Percentiles rank a stretch among this genome's conserved stretches.
Evolutionary conservation across 352 stramenopile species (phyloP).

Genomic region (Hyaloperonospora arabidopsidis): DNA sequence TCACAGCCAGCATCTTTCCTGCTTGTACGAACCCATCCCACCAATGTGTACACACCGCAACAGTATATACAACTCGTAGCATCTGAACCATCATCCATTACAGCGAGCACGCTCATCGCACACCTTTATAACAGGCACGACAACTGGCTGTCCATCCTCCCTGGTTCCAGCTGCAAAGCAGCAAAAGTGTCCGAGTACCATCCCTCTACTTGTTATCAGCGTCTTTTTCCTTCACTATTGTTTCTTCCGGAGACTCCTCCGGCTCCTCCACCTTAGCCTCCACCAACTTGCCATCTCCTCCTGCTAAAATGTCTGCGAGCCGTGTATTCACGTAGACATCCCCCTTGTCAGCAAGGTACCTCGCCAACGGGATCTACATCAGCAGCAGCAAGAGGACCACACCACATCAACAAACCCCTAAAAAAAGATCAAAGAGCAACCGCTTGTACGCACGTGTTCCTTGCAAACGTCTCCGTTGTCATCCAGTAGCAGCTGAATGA

Average conservation of each 20-base stretch:
- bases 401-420: background rate
- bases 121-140: too few relatives aligned
- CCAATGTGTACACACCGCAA: conserved; percentile 12
- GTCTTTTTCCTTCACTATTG: conserved; percentile 14
- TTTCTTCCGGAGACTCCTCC: conserved; percentile 10
- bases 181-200: too few relatives aligned
- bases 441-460: conserved; percentile 32
- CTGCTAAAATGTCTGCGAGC: conserved; percentile 50
- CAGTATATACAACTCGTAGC: conserved; percentile 14
- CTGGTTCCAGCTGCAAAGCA: conserved; percentile 14
- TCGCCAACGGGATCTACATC: conserved; percentile 52
- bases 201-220: conserved; percentile 20
- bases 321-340: conserved; percentile 62
- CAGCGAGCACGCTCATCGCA: conserved; percentile 1
- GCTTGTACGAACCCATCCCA: conserved; percentile 7
- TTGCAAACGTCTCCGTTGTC: conserved; percentile 52
- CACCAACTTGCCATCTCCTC: conserved; percentile 26
- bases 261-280: conserved; percentile 19
- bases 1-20: conserved; percentile 1
- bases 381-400: background rate
- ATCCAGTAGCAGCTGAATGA: conserved; percentile 59
- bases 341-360: conserved; percentile 76
- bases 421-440: conserved; percentile 1
- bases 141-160: conserved; percentile 16
- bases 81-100: conserved; percentile 22